These are phyloP conservation scores for Boletus rubroflammeus DNA, from an alignment of 768 basidiomycete species.

Conservation along the genomic window DNA sequence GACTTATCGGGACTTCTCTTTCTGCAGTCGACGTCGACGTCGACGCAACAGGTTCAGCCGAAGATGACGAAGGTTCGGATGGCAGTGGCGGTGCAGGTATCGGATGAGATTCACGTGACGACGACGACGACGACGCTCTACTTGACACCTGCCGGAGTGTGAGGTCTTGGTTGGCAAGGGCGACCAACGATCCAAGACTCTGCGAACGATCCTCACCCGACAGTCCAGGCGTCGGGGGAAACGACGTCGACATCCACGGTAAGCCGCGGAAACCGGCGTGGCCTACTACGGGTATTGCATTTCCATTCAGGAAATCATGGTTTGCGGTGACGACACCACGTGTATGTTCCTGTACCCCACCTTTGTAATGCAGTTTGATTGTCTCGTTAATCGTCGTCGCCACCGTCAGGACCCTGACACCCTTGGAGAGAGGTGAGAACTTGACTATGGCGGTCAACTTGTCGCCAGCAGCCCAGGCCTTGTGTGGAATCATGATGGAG, in stretches of 20 bases:
- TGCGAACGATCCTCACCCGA: slow-evolving; percentile 14
- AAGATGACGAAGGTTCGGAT: not conserved
- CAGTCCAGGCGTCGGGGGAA: slow-evolving; percentile 14
- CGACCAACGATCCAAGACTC: slow-evolving; percentile 13
- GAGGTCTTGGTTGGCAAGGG: slow-evolving; percentile 9
- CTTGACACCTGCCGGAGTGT: slow-evolving; percentile 14
- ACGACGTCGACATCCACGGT: not conserved
- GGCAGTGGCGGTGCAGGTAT: not conserved
- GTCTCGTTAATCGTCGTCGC: slow-evolving; percentile 71
- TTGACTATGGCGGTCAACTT: slow-evolving; percentile 77
- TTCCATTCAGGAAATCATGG: slow-evolving; percentile 66
- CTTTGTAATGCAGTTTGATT: slow-evolving; percentile 55
- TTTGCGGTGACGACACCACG: slow-evolving; percentile 57
- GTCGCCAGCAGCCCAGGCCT: slow-evolving; percentile 93
- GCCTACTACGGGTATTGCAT: slow-evolving; percentile 37
- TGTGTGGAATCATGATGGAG: slow-evolving; percentile 88
- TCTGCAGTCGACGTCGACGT: slow-evolving; percentile 5
- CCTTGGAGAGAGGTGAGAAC: slow-evolving; percentile 84
- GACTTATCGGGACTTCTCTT: slow-evolving; percentile 26
- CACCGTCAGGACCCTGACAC: slow-evolving; percentile 66
- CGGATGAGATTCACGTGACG: slow-evolving; percentile 5
- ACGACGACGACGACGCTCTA: slow-evolving; percentile 15
- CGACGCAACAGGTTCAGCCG: slow-evolving; percentile 7
- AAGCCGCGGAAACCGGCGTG: not conserved
- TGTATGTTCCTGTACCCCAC: slow-evolving; percentile 56